Percentiles rank a stretch among this genome's conserved stretches.
phyloP scores from a whole-genome alignment of 1,284 basidiomycete species.

The Pholiota adiposa region DNA sequence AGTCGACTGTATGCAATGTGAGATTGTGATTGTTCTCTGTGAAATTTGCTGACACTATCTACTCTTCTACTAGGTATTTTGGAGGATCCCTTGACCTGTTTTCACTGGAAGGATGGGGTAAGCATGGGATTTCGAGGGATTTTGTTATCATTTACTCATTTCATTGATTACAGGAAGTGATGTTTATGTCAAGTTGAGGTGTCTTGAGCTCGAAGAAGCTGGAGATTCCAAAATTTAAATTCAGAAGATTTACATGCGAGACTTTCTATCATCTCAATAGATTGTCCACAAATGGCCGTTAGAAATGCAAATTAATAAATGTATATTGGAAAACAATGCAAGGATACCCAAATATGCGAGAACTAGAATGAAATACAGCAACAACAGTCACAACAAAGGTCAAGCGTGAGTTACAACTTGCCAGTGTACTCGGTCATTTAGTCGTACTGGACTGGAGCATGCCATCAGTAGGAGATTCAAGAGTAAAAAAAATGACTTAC shows the following conservation, averaged over 20 bases:
- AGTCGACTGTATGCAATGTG: constrained; percentile 79
- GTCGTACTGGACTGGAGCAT: constrained; percentile 38
- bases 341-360: constrained; percentile 30
- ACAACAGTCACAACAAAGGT: constrained; percentile 45
- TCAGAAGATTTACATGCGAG: constrained; percentile 2
- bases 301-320: constrained; percentile 30
- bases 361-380: constrained; percentile 38
- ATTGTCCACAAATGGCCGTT: constrained; percentile 6
- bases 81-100: constrained; percentile 79
- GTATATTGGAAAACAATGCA: constrained; percentile 47
- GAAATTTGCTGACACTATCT: neutral
- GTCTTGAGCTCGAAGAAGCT: constrained; percentile 71
- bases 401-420: constrained; percentile 11
- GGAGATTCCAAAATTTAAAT: constrained; percentile 54
- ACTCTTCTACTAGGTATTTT: constrained; percentile 58
- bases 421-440: constrained; percentile 39
- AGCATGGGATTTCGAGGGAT: constrained; percentile 26
- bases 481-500: constrained; percentile 34
- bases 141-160: neutral
- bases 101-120: constrained; percentile 82
- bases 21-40: constrained; percentile 19
- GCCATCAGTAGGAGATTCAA: constrained; percentile 9
- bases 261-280: neutral
- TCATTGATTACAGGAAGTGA: constrained; percentile 60
- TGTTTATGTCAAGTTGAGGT: constrained; percentile 75